These are phyloP conservation scores for Vaccinium darrowii DNA, from an alignment of 148 eudicot species.

Conservation along the genomic window DNA sequence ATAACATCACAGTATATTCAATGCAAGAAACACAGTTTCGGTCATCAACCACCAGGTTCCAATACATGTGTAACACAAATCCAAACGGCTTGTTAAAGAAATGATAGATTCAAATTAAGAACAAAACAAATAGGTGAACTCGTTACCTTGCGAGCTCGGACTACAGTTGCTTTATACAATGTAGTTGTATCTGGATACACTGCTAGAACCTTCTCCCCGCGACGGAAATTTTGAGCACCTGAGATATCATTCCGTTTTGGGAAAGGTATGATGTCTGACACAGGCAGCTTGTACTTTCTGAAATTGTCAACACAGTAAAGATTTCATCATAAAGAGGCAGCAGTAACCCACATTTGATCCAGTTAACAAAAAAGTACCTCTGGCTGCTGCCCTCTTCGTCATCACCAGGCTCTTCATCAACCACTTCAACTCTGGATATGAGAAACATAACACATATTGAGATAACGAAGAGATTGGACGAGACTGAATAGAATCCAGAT, in stretches of 20 bases:
- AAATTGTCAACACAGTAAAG: constrained; percentile 6
- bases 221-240: constrained; percentile 65
- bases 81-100: not conserved
- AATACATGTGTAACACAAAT: not conserved
- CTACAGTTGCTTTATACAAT: constrained; percentile 91
- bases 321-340: constrained; percentile 1
- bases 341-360: not conserved
- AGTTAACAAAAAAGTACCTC: constrained; percentile 45
- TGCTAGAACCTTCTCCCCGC: constrained; percentile 82
- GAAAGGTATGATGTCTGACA: constrained; percentile 86
- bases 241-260: constrained; percentile 77
- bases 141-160: constrained; percentile 68
- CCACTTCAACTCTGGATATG: constrained; percentile 70
- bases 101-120: not conserved
- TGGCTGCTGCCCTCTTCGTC: constrained; percentile 88
- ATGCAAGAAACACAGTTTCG: constrained; percentile 27
- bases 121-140: not conserved
- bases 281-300: constrained; percentile 84
- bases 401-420: constrained; percentile 94
- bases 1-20: constrained; percentile 19
- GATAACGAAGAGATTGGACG: not conserved
- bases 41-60: not conserved
- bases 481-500: not conserved
- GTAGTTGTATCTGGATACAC: constrained; percentile 94
- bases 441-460: not conserved